Evolutionary conservation across 768 basidiomycete genomes (phyloP).

Genomic region (Rhizopogon salebrosus): DNA sequence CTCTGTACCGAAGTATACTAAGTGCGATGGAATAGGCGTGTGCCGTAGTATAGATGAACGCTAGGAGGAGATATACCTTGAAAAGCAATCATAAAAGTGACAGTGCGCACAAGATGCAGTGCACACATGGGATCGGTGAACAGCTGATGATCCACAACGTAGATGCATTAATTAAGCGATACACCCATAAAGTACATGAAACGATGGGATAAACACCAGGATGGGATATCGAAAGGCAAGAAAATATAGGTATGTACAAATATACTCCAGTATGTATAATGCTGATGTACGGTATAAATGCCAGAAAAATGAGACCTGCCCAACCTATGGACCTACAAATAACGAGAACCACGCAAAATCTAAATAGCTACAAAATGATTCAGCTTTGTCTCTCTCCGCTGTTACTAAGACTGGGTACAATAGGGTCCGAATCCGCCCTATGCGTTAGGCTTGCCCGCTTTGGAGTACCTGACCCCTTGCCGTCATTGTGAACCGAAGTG

Average conservation of each 20-base stretch:
- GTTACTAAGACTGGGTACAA: background rate
- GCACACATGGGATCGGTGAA: no score
- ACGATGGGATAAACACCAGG: no score
- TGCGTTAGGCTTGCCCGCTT: background rate
- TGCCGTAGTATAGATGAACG: no score
- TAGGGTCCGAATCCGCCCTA: background rate
- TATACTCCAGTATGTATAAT: background rate
- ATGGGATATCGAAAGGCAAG: background rate
- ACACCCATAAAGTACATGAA: no score
- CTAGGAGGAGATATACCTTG: no score
- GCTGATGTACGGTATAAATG: slow-evolving; percentile 1
- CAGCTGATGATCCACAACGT: no score
- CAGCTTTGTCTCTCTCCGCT: background rate
- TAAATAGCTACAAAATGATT: background rate
- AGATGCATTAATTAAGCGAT: no score
- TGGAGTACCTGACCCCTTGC: background rate
- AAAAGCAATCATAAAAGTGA: no score
- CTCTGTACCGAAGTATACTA: no score
- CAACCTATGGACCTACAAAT: background rate
- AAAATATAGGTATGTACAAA: slow-evolving; percentile 1
- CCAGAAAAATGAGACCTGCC: background rate
- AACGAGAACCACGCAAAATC: background rate
- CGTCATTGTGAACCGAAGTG: background rate
- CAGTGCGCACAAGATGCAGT: no score
- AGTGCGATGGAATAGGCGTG: no score